Base-by-base conservation (phyloP, 257 asterid genomes). In the Euphrasia confusa region DNA sequence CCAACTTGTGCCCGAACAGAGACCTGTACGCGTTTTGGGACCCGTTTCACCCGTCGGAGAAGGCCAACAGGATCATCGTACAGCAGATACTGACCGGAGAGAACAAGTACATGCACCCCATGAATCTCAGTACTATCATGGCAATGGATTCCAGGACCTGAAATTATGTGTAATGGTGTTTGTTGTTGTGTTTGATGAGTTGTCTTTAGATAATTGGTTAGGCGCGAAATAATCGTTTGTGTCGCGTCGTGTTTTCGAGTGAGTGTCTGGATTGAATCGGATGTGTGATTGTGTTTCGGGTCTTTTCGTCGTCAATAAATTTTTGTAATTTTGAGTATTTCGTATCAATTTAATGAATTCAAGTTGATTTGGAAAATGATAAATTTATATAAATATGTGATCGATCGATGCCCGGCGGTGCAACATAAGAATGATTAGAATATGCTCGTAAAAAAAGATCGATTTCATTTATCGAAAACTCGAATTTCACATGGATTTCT, bases 1-100 rank as follows among this genome's bases (percentile, higher is more conserved):
- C 96, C 10, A 88, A 85, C 70, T 32, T 88, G 72, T 88, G 95
- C 54, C 90, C 96, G n/a, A 74, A 88, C 63, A 75, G 95, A 75
- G 85, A 88, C 42, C 3, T 80, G 12, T 83, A 72, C 70, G 96
- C 80, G 32, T 88, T 88, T 64, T 88, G 96, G 95, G 95, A 88
- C 65, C 70, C 86, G 26, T 88, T 85, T 54, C 96, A 88, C 67
- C 95, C 96, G 0, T 54, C 92, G 0, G 96, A 88, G 67, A 85
- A 26, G 68, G 96, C 96, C 44, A 88, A 81, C 49, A 76, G 86
- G 54, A 63, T 88, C 4, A 70, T 88, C 63, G 96, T 81, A 50
- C 81, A 77, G 42, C 86, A 77, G 68, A 83, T 88, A 21, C 49
- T 88, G 56, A 67, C 75, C 13, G 96, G 96, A 0, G 58, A 73